Base-by-base conservation (phyloP, 169 alveolate species). In the Cryptosporidium sp. region DNA sequence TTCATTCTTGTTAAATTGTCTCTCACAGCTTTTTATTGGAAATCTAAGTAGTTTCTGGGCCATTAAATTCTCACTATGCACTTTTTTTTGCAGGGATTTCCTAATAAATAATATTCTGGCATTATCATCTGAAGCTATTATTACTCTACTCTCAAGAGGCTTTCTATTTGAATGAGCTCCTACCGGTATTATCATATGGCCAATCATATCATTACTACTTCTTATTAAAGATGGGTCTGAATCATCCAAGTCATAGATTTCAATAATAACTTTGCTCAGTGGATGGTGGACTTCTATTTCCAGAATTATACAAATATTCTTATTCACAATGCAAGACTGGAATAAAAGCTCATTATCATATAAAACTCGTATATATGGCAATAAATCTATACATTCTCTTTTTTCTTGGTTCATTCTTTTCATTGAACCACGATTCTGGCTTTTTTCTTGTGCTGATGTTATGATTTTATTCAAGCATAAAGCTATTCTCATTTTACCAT, bases 241-340 rank as follows among this genome's bases (percentile, higher is more conserved):
- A 29, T 80, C 51, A 65, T 80, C 89, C 16, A 59, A 80, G 59
- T 80, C 89, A 29, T n/a, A 80, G 1, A 80, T 35, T 43, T 80
- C 80, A 23, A 59, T 21, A 21, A 29, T 43, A 26, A 80, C 43
- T 23, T 41, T 80, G 21, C 89, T 80, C 29, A 80, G 21, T 39
- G 89, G 89, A 67, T 80, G 89, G 37, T 80, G 89, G 7, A 80
- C 75, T 29, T 80, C 89, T 8, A 80, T 80, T 10, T 80, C 89
- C 10, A 80, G 51, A 37, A 80, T 80, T 16, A 80, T 62, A 80
- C 75, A 80, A 41, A 65, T 26, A 37, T 80, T 65, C 37, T 59
- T 62, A 23, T 80, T 80, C 16, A 80, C 48, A 39, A 80, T 48
- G 45, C 69, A 62, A 12, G 80, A 62, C 59, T 80, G 89, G n/a